Base-by-base conservation (phyloP, 2,329 filamentous ascomycete genomes). In the Cyphellophora attinorum region DNA sequence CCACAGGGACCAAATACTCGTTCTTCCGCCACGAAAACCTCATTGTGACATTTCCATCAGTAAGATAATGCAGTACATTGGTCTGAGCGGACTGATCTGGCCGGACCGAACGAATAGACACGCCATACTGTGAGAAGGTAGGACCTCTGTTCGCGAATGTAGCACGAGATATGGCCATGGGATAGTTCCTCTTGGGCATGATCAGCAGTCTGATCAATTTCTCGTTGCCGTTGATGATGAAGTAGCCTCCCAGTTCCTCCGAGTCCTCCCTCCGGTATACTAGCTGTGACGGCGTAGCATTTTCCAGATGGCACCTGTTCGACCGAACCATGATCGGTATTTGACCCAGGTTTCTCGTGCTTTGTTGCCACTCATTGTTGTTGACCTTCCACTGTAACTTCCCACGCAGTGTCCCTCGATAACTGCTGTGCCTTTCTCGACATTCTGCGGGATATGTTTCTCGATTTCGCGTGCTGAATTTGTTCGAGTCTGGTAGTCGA, bases 81-180 rank as follows among this genome's bases (percentile, higher is more conserved):
- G 89, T 96, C 60, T 96, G 89, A 18, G 88, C 95, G 6, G 89
- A 95, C 62, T 98, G 86, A 60, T 98, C 91, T n/a, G 88, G 88
- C 39, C 91, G 78, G 36, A 95, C 86, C 3, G 81, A 93, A 61
- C 91, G 80, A 47, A 95, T 78, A 52, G 93, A 84, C 38, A 96
- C 82, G 68, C 86, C 91, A 53, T 77, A 91, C 39, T 83, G 81
- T 8, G 86, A 93, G 63, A 95, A 98, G 42, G 83, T 74, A 13
- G 79, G 70, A 23, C 91, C 91, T 64, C 91, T 79, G 51, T 85
- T 88, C 45, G 76, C 73, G 64, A 96, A 98, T 48, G 88, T 93
- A 31, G 81, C 79, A 55, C 91, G 83, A 49, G 85, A 75, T 57
- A 96, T 95, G 30, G 89, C 89, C 75, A 95, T 83, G 33, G 91